These are phyloP conservation scores for Thelephora ganbajun DNA, from an alignment of 768 basidiomycete genomes.

Conservation along the genomic window DNA sequence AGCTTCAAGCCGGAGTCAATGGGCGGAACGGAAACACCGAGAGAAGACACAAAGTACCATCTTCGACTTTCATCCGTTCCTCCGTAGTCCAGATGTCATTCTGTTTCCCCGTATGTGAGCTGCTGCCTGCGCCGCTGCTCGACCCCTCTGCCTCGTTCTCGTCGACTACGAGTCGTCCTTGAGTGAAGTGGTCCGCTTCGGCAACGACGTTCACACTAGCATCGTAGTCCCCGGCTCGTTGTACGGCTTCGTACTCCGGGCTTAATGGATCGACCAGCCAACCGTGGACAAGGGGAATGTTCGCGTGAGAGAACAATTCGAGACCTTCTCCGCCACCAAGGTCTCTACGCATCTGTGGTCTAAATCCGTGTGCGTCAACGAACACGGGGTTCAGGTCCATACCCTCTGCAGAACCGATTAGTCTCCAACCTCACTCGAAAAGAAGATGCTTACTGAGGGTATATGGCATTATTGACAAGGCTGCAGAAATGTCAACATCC, in stretches of 20 bases:
- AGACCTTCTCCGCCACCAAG: slow-evolving; percentile 57
- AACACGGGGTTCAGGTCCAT: slow-evolving; percentile 86
- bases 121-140: slow-evolving; percentile 3
- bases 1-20: slow-evolving; percentile 26
- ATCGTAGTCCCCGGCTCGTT: slow-evolving; percentile 54
- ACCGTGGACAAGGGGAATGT: slow-evolving; percentile 75
- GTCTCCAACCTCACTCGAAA: neutral
- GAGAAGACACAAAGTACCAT: slow-evolving; percentile 34
- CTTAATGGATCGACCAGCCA: slow-evolving; percentile 71
- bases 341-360: slow-evolving; percentile 26
- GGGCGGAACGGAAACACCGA: neutral
- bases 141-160: slow-evolving; percentile 15
- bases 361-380: slow-evolving; percentile 52
- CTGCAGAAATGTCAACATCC: slow-evolving; percentile 53
- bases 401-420: slow-evolving; percentile 36
- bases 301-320: slow-evolving; percentile 71
- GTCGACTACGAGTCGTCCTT: slow-evolving; percentile 40
- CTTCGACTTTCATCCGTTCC: slow-evolving; percentile 49
- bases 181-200: slow-evolving; percentile 63
- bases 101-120: slow-evolving; percentile 2
- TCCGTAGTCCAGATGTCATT: slow-evolving; percentile 24
- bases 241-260: slow-evolving; percentile 40
- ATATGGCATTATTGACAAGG: slow-evolving; percentile 49
- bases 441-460: slow-evolving; percentile 33
- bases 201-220: slow-evolving; percentile 60